Evolutionary conservation across 2,329 filamentous ascomycete genomes (phyloP), one percentile per base, ranked within the genome.

Genomic region (Pseudohalonectria lignicola): DNA sequence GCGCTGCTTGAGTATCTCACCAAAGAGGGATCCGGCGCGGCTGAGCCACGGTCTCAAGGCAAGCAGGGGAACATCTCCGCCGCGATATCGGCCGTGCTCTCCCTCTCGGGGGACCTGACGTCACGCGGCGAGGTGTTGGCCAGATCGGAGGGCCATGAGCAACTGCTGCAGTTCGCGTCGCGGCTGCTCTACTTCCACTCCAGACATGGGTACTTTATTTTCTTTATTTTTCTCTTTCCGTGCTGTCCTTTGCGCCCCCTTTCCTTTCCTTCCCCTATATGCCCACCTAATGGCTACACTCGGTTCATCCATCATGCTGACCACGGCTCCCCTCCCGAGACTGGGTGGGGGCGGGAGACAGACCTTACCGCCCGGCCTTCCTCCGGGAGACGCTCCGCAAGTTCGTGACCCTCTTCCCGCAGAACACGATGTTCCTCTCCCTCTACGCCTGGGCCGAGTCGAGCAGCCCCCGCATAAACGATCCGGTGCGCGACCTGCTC

Each of bases 341-440:
- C n/a, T n/a, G n/a, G n/a, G n/a, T n/a, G n/a, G n/a, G n/a, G n/a
- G n/a, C n/a, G n/a, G n/a, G n/a, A n/a, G n/a, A 19, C 37, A 75
- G 74, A 4, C 70, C 80, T 3, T 86, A 83, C 57, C 79, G 79
- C 37, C 81, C 85, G 4, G 62, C 67, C 0, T 67, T 78, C 15
- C 56, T 93, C 25, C 78, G 82, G 31, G 59, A 69, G 7, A 63
- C 79, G 11, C 60, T 94, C 1, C 59, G 64, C 4, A 59, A 65
- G 2, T 82, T 80, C 43, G 63, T 92, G 17, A 48, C 50, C 0
- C 53, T 62, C 6, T 94, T 87, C 53, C 86, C 87, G 0, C 65
- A 67, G 35, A 95, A 94, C 59, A 83, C 77, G 2, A 67, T 86
- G 5, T 80, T 95, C 43, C 67, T 93, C 1, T 66, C 72, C 1